Evolutionary conservation across 2,329 filamentous ascomycete genomes (phyloP).

Genomic region (Decorospora gaudefroyi): DNA sequence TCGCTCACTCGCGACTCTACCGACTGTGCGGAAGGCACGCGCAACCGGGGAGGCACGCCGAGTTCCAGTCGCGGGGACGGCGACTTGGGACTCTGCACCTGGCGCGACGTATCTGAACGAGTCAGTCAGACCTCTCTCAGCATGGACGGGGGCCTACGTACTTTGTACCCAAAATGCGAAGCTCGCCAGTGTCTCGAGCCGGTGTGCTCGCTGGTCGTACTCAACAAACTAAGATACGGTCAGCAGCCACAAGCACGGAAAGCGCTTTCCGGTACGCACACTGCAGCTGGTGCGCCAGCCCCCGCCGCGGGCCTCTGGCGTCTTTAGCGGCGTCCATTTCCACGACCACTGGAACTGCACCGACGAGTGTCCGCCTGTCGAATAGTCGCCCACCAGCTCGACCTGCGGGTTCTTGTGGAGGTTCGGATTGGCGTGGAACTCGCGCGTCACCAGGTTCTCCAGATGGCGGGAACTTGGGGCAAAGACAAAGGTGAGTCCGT

Average conservation of each 20-base stretch:
- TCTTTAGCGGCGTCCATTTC: conserved; percentile 93
- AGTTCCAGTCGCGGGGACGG: conserved; percentile 75
- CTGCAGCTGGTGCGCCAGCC: conserved; percentile 97
- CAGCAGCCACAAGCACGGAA: conserved; percentile 15
- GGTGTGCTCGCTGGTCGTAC: conserved; percentile 91
- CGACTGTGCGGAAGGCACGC: conserved; percentile 85
- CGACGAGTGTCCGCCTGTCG: conserved; percentile 78
- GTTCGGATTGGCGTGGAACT: conserved; percentile 97
- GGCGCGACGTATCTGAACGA: conserved; percentile 44
- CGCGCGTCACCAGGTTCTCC: conserved; percentile 89
- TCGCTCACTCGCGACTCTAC: conserved; percentile 80
- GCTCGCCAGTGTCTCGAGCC: conserved; percentile 82
- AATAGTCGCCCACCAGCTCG: conserved; percentile 88
- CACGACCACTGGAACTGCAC: conserved; percentile 94
- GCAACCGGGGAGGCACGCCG: conserved; percentile 72
- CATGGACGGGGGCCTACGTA: conserved; percentile 47
- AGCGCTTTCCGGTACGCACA: conserved; percentile 54
- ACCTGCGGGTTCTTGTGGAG: conserved; percentile 97
- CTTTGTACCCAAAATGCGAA: conserved; percentile 96
- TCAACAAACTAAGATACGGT: conserved; percentile 78
- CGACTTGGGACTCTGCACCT: conserved; percentile 47
- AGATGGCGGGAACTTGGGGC: conserved; percentile 84
- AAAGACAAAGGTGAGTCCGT: conserved; percentile 89
- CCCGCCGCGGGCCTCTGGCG: conserved; percentile 77
- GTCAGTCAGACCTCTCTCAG: conserved; percentile 13